A percentile compares a stretch with the other conserved stretches of the same genome.
Conservation (phyloP, 106 monocot genomes). For the Dendrobium nobile region DNA sequence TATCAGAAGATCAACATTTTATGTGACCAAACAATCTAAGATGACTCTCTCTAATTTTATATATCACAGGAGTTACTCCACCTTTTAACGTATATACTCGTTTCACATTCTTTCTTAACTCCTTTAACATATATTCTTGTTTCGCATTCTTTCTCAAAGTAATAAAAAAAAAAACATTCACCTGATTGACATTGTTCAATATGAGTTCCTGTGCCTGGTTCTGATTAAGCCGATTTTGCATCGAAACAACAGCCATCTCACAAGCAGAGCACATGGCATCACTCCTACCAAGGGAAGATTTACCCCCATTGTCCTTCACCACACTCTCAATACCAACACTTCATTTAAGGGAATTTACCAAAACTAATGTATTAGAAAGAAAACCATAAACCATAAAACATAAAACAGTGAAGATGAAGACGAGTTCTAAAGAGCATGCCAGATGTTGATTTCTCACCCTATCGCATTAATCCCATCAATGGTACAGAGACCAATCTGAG, state of each 20-base stretch:
- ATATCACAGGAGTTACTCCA: too few relatives aligned
- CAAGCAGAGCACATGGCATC: constrained; percentile 60
- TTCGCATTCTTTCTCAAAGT: neutral
- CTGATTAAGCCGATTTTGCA: constrained; percentile 62
- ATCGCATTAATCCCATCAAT: constrained; percentile 46
- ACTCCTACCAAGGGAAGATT: constrained; percentile 12
- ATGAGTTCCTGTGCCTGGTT: constrained; percentile 59
- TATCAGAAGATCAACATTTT: too few relatives aligned
- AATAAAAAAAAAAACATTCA: constrained; percentile 7
- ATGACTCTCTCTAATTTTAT: too few relatives aligned
- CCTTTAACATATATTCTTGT: too few relatives aligned
- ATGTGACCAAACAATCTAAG: too few relatives aligned
- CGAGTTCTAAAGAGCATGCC: neutral
- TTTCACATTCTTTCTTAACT: too few relatives aligned
- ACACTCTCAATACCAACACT: constrained; percentile 71
- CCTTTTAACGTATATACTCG: too few relatives aligned
- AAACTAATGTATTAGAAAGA: too few relatives aligned
- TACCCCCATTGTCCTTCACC: constrained; percentile 24
- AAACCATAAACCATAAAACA: too few relatives aligned
- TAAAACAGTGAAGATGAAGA: too few relatives aligned
- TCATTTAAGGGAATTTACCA: too few relatives aligned
- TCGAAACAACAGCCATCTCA: constrained; percentile 89
- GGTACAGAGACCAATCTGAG: constrained; percentile 58
- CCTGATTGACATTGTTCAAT: constrained; percentile 55
- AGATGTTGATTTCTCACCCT: constrained; percentile 28